Evolutionary conservation across 2,329 filamentous ascomycete genomes (phyloP).

Genomic region (Phaeosphaeria sp.): DNA sequence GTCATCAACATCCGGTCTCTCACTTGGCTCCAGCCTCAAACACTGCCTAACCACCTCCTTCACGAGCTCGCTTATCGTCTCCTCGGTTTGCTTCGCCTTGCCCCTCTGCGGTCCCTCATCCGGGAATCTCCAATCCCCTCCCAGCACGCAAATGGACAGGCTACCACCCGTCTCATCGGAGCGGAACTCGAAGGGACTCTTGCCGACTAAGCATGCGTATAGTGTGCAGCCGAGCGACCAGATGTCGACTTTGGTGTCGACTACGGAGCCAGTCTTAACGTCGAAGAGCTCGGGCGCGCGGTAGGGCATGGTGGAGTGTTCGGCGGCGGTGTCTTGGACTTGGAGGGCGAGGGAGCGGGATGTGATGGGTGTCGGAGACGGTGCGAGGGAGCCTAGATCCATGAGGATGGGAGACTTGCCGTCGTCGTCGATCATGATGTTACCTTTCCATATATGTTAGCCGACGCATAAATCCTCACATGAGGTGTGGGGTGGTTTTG

Average conservation of each 20-base stretch:
- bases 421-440: constrained; percentile 97
- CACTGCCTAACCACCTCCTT: constrained; percentile 89
- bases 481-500: not conserved
- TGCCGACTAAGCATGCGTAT: constrained; percentile 94
- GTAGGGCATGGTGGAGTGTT: constrained; percentile 98
- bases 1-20: constrained; percentile 86
- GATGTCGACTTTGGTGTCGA: constrained; percentile 97
- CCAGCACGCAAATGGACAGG: constrained; percentile 87
- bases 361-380: constrained; percentile 86
- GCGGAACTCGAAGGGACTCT: constrained; percentile 94
- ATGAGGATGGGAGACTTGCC: constrained; percentile 91
- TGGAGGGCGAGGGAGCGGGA: constrained; percentile 88
- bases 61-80: constrained; percentile 77
- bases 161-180: constrained; percentile 96
- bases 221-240: constrained; percentile 98
- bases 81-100: constrained; percentile 59
- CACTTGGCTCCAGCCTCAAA: constrained; percentile 82
- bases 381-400: constrained; percentile 92
- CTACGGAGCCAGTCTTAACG: constrained; percentile 87
- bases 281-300: constrained; percentile 97
- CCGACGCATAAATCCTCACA: too few relatives aligned
- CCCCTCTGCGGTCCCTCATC: constrained; percentile 73
- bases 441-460: too few relatives aligned
- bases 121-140: constrained; percentile 96
- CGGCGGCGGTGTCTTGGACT: constrained; percentile 91